These are phyloP conservation scores for Hansenula sp. DNA, from an alignment of 1,139 yeast species.

Conservation along the genomic window DNA sequence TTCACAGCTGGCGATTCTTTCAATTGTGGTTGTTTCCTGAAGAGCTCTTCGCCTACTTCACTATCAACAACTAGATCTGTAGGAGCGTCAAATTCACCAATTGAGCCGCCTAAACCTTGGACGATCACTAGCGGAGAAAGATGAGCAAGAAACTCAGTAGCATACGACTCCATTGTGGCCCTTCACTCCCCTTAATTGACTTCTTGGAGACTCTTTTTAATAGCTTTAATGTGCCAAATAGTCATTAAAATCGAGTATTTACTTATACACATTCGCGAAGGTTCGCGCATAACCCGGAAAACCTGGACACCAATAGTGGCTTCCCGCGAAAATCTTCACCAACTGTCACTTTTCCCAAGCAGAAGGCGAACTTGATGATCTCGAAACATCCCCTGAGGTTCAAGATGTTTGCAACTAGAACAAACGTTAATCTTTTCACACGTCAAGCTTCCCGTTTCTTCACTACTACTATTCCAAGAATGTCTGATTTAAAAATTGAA, in stretches of 20 bases:
- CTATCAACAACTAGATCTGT: constrained; percentile 25
- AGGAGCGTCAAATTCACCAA: constrained; percentile 27
- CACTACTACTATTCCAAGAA: constrained; percentile 13
- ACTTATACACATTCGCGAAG: no score
- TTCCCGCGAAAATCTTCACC: no score
- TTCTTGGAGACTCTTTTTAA: no score
- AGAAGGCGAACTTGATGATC: no score
- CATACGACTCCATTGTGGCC: constrained; percentile 26
- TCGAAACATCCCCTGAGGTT: no score
- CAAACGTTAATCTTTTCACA: background rate
- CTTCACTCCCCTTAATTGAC: no score
- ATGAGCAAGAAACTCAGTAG: constrained; percentile 25
- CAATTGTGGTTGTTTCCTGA: constrained; percentile 23
- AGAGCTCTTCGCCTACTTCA: constrained; percentile 15
- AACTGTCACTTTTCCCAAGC: no score
- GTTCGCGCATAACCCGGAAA: no score
- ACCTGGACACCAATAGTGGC: no score
- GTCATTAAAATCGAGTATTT: no score
- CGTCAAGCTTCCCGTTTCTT: constrained; percentile 12
- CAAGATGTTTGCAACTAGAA: constrained; percentile 2
- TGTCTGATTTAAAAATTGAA: constrained; percentile 35
- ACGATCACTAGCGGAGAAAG: constrained; percentile 32
- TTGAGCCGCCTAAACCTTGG: constrained; percentile 32
- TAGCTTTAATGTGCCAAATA: background rate
- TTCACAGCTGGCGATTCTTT: constrained; percentile 18